A percentile compares a stretch with the other conserved stretches of the same genome.
phyloP scores from a whole-genome alignment of 2,329 filamentous ascomycete genomes.

The Paecilomyces niveus region DNA sequence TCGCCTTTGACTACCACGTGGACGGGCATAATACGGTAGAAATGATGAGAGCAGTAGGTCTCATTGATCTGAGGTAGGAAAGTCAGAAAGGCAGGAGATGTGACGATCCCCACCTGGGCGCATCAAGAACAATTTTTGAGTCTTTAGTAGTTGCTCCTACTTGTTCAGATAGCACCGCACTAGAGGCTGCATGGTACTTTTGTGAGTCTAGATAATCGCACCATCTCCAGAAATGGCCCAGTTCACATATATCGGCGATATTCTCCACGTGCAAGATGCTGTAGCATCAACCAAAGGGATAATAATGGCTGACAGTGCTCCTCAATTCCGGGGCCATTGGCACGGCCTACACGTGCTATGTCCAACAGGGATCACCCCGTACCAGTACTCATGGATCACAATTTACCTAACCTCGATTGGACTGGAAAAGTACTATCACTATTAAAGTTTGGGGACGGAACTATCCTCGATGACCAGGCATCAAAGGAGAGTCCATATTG shows the following conservation, averaged over 20 bases:
- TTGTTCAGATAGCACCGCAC: neutral
- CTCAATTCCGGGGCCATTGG: neutral
- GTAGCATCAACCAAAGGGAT: neutral
- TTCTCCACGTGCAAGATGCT: neutral
- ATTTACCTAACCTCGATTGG: neutral
- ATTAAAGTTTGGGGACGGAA: too few relatives aligned
- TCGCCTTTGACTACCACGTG: neutral
- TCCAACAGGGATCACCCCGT: neutral
- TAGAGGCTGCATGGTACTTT: neutral
- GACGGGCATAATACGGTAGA: neutral
- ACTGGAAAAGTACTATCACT: too few relatives aligned
- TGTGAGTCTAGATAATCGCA: neutral
- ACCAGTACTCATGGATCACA: neutral
- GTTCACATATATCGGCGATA: neutral
- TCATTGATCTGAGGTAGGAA: neutral
- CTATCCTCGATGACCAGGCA: too few relatives aligned
- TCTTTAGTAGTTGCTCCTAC: neutral
- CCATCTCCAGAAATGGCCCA: neutral
- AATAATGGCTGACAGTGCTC: neutral
- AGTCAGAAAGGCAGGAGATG: neutral
- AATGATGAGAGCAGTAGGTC: neutral
- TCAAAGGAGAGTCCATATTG: too few relatives aligned
- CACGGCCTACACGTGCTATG: neutral
- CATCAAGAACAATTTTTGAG: neutral
- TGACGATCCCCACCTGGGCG: neutral